Evolutionary conservation across 2,329 filamentous ascomycete species (phyloP).

Genomic region (Phaeoacremonium minimum): DNA sequence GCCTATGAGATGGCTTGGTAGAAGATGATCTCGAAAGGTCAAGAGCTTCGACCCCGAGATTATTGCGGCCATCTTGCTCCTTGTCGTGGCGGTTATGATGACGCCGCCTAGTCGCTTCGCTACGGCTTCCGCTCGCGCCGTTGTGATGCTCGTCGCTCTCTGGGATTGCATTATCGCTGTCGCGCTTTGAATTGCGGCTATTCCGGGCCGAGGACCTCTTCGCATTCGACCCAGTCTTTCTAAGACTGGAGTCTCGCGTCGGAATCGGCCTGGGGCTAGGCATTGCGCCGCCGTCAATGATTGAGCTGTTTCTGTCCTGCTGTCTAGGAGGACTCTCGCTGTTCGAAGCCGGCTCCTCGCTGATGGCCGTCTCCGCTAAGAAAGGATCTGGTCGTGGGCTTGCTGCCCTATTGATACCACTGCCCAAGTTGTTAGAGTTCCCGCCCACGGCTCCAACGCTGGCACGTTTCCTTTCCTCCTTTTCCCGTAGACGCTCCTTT

Average conservation of each 20-base stretch:
- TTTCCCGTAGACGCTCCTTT: conserved; percentile 60
- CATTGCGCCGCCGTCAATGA: conserved; percentile 18
- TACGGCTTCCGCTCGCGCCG: background rate
- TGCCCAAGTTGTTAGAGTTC: conserved; percentile 28
- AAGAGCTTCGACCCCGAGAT: no score
- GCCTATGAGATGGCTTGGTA: background rate
- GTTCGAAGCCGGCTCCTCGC: conserved; percentile 42
- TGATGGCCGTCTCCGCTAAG: conserved; percentile 49
- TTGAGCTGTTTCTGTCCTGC: conserved; percentile 13
- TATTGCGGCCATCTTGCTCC: conserved; percentile 10
- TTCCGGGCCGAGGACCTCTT: conserved; percentile 49
- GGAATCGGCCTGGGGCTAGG: conserved; percentile 55
- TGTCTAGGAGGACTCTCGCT: conserved; percentile 17
- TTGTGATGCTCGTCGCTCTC: conserved; percentile 31
- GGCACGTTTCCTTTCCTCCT: conserved; percentile 59
- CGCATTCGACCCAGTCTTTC: conserved; percentile 47
- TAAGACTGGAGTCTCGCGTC: conserved; percentile 62
- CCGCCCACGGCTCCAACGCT: conserved; percentile 34
- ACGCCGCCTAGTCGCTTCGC: conserved; percentile 13
- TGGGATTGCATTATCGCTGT: conserved; percentile 40
- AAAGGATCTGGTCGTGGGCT: conserved; percentile 38
- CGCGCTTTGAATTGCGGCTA: conserved; percentile 41
- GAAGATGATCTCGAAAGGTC: background rate
- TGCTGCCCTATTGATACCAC: conserved; percentile 6
- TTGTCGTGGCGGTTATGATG: conserved; percentile 15